Evolutionary conservation across 2,329 filamentous ascomycete species (phyloP).

Genomic region (Alternaria rosae): DNA sequence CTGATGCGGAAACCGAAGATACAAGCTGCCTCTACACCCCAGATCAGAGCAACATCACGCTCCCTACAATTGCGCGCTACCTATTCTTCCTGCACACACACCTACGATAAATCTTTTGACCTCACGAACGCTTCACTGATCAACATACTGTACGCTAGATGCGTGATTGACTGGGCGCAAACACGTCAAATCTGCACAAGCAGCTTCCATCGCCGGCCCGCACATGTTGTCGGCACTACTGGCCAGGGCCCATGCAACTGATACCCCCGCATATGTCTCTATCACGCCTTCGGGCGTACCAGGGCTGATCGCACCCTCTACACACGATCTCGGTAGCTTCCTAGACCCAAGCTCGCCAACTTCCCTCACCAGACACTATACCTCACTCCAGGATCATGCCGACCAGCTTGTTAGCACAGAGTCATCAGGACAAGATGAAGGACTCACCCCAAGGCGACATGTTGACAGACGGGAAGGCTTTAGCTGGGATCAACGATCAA

Average conservation of each 20-base stretch:
- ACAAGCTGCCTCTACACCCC: slow-evolving; percentile 16
- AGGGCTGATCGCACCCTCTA: slow-evolving; percentile 7
- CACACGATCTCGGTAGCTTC: slow-evolving; percentile 1
- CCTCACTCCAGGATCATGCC: slow-evolving; percentile 39
- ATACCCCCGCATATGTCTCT: slow-evolving; percentile 10
- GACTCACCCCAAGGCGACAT: slow-evolving; percentile 20
- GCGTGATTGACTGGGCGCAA: slow-evolving; percentile 17
- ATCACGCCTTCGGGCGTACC: slow-evolving; percentile 3
- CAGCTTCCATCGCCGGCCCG: slow-evolving; percentile 13
- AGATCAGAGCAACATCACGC: slow-evolving; percentile 19
- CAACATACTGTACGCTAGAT: slow-evolving; percentile 11
- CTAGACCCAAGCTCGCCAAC: slow-evolving; percentile 7
- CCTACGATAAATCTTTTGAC: slow-evolving; percentile 8
- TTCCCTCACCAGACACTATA: slow-evolving; percentile 25
- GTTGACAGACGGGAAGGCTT: slow-evolving; percentile 37
- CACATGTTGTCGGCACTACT: slow-evolving; percentile 24
- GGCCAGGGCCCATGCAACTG: slow-evolving; percentile 8
- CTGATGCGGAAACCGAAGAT: slow-evolving; percentile 25
- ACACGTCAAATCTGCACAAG: slow-evolving; percentile 12
- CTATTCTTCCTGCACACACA: slow-evolving; percentile 2
- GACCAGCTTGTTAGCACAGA: slow-evolving; percentile 13
- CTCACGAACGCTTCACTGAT: background rate
- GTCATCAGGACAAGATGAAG: slow-evolving; percentile 5
- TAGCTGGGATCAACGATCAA: slow-evolving; percentile 25
- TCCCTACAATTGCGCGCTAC: slow-evolving; percentile 7